A percentile compares a stretch with the other conserved stretches of the same genome.
Conservation (phyloP, 192 early-diverging fungal genomes). For the Coemansia asiatica region DNA sequence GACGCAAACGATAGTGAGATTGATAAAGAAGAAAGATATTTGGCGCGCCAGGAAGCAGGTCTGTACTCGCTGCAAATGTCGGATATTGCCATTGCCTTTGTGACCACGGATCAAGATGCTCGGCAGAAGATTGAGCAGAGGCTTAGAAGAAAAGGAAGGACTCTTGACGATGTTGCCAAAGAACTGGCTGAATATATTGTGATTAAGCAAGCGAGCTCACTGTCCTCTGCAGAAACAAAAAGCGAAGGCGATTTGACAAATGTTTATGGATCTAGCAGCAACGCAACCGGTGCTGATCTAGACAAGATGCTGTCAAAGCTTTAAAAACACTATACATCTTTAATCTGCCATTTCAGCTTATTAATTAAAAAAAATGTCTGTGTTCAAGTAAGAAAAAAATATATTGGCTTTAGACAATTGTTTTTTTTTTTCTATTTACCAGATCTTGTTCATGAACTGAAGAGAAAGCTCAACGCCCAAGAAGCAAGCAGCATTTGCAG, state of each 20-base stretch:
- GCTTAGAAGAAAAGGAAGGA: conserved; percentile 33
- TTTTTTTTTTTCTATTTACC: no score
- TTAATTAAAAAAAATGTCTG: no score
- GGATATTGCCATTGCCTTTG: conserved; percentile 67
- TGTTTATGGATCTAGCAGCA: not conserved
- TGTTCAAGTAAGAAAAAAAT: not conserved
- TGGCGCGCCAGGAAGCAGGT: conserved; percentile 72
- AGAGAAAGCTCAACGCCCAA: conserved; percentile 58
- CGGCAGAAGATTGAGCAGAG: conserved; percentile 23
- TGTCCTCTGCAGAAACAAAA: not conserved
- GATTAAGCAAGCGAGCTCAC: conserved; percentile 8
- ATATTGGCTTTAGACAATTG: no score
- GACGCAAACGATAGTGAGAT: conserved; percentile 60
- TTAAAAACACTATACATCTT: not conserved
- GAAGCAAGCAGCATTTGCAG: conserved; percentile 84
- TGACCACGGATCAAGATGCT: conserved; percentile 58
- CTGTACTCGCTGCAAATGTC: conserved; percentile 78
- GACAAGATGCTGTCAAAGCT: not conserved
- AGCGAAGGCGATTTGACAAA: not conserved
- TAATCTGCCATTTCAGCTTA: no score
- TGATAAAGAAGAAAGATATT: conserved; percentile 65
- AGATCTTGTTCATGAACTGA: conserved; percentile 50
- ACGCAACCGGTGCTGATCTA: not conserved
- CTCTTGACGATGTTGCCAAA: conserved; percentile 13
- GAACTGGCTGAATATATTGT: conserved; percentile 41